Percentiles rank a stretch among this genome's conserved stretches.
These are phyloP conservation scores for Tetraselmis chui DNA, from an alignment of 139 green algal genomes.

Conservation along the genomic window DNA sequence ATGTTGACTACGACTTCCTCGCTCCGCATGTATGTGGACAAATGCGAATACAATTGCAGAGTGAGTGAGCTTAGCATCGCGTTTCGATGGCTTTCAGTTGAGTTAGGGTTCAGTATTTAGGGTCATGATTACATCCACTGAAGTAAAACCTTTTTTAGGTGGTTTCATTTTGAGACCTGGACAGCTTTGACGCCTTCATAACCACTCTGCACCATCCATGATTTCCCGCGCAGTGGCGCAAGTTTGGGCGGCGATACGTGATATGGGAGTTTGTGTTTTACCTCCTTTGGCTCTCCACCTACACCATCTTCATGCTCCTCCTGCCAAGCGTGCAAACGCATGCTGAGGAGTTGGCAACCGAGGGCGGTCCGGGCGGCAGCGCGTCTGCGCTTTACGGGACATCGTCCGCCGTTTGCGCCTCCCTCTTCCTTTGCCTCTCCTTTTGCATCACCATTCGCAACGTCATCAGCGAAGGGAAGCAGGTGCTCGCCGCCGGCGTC, in stretches of 20 bases:
- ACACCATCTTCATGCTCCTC: neutral
- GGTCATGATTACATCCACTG: too few relatives aligned
- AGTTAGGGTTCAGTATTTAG: too few relatives aligned
- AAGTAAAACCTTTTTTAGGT: too few relatives aligned
- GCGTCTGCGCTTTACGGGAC: neutral
- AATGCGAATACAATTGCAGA: too few relatives aligned
- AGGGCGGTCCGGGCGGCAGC: neutral
- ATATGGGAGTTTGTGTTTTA: neutral
- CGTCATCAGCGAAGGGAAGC: neutral
- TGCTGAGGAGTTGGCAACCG: neutral
- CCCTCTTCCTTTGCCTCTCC: neutral
- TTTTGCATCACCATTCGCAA: neutral
- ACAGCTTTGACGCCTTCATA: too few relatives aligned
- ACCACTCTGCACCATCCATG: too few relatives aligned
- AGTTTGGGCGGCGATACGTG: neutral
- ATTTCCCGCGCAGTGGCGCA: neutral
- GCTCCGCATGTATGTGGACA: too few relatives aligned
- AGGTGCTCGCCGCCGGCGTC: neutral
- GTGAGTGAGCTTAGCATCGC: too few relatives aligned
- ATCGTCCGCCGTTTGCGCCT: neutral
- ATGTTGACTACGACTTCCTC: too few relatives aligned
- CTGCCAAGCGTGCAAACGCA: neutral
- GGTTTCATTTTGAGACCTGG: too few relatives aligned
- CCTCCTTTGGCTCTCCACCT: neutral
- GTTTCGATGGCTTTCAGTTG: too few relatives aligned